Evolutionary conservation across 148 eudicot genomes (phyloP).

Genomic region (Simmondsia chinensis): DNA sequence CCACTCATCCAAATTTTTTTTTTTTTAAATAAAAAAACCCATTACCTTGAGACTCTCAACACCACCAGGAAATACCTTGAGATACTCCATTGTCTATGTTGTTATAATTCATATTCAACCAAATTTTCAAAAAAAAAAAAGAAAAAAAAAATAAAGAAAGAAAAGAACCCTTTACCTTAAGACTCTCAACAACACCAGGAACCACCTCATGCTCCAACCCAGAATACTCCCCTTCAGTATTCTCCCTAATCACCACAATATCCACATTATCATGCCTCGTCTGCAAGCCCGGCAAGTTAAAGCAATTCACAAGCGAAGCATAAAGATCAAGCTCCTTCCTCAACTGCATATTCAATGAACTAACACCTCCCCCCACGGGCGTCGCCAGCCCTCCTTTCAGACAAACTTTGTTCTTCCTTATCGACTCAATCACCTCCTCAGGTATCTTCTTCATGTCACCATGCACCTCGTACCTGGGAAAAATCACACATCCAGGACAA

Average conservation of each 20-base stretch:
- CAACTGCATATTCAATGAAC: slow-evolving; percentile 52
- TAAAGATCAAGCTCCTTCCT: slow-evolving; percentile 65
- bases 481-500: too few species aligned
- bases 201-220: slow-evolving; percentile 89
- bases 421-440: slow-evolving; percentile 43
- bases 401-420: slow-evolving; percentile 53
- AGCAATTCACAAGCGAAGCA: slow-evolving; percentile 69
- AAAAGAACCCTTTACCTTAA: too few species aligned
- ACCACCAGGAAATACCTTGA: too few species aligned
- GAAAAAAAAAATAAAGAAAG: neutral
- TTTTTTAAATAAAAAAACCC: too few species aligned
- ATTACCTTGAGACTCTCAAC: too few species aligned
- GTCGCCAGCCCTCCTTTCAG: slow-evolving; percentile 66
- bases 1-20: too few species aligned
- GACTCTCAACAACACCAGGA: slow-evolving; percentile 82
- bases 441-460: slow-evolving; percentile 60
- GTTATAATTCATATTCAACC: too few species aligned
- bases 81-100: too few species aligned
- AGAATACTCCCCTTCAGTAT: slow-evolving; percentile 78
- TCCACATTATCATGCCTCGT: slow-evolving; percentile 66
- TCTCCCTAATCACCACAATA: slow-evolving; percentile 81
- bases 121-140: neutral
- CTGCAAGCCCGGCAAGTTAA: slow-evolving; percentile 50
- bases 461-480: slow-evolving; percentile 55
- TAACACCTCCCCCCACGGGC: slow-evolving; percentile 78